A percentile compares a stretch with the other conserved stretches of the same genome.
Evolutionary conservation across 805 yeast species (phyloP).

Genomic region (Yarrowia yakushimensis): DNA sequence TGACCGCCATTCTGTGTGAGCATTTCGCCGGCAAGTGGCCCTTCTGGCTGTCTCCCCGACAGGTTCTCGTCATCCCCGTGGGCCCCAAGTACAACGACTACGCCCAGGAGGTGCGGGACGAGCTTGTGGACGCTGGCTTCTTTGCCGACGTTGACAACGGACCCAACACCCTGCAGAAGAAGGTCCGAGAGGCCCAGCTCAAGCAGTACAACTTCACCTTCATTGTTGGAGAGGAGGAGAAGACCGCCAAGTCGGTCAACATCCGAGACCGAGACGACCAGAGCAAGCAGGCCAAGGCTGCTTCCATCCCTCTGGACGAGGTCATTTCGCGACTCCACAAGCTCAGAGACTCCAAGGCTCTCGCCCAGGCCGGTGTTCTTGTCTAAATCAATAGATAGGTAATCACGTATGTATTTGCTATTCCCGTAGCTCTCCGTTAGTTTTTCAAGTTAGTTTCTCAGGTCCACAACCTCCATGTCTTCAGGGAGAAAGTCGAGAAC

Average conservation of each 20-base stretch:
- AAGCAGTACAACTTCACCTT: conserved; percentile 93
- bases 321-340: conserved; percentile 66
- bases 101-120: conserved; percentile 75
- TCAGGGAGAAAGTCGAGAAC: neutral
- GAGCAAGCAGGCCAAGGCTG: conserved; percentile 86
- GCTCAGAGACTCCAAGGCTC: conserved; percentile 57
- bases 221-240: conserved; percentile 95
- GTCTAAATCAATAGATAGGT: neutral
- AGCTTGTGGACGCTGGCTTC: conserved; percentile 64
- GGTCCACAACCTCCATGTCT: neutral
- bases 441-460: neutral
- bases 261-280: conserved; percentile 92
- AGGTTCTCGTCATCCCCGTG: conserved; percentile 92
- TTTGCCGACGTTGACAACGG: conserved; percentile 89
- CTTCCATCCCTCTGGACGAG: conserved; percentile 65
- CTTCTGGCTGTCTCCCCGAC: conserved; percentile 99
- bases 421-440: too few species aligned
- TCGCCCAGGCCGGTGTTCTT: conserved; percentile 8
- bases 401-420: neutral
- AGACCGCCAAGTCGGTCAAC: conserved; percentile 73
- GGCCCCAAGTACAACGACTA: conserved; percentile 90
- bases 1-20: conserved; percentile 97
- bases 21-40: conserved; percentile 99
- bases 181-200: conserved; percentile 94
- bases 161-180: conserved; percentile 97